Percentiles rank a stretch among this genome's conserved stretches.
These are phyloP conservation scores for Isatis lusitanica DNA, from an alignment of 441 rosid species.

Conservation along the genomic window DNA sequence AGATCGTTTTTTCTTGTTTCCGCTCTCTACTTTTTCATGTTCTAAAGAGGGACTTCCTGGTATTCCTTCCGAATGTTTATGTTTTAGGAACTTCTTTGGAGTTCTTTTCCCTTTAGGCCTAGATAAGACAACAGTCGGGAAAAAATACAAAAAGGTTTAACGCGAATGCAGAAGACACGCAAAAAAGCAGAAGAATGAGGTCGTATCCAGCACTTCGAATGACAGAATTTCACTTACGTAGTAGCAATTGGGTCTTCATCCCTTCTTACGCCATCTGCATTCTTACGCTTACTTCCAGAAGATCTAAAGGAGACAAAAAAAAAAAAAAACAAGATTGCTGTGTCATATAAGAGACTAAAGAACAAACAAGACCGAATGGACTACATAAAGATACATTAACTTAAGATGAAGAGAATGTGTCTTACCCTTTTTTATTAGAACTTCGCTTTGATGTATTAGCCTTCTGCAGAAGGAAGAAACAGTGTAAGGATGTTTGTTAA, in stretches of 20 bases:
- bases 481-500: conserved; percentile 23
- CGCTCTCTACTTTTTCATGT: conserved; percentile 46
- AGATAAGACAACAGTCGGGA: conserved; percentile 18
- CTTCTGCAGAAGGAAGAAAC: conserved; percentile 59
- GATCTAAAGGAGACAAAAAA: conserved; percentile 48
- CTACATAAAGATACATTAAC: background rate
- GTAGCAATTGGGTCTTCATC: conserved; percentile 50
- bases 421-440: conserved; percentile 55
- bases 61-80: conserved; percentile 30
- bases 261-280: conserved; percentile 39
- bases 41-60: conserved; percentile 41
- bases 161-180: background rate
- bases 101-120: conserved; percentile 88
- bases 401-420: conserved; percentile 24
- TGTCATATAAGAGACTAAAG: conserved; percentile 19
- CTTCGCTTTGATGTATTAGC: conserved; percentile 48
- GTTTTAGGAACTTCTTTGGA: conserved; percentile 67
- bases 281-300: conserved; percentile 51
- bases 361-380: background rate
- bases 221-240: conserved; percentile 52
- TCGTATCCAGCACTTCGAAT: conserved; percentile 12
- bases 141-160: conserved; percentile 4
- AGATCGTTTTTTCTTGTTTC: conserved; percentile 35
- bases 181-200: conserved; percentile 7
- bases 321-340: background rate